Percentiles rank a stretch among this genome's conserved stretches.
Conservation (phyloP, 768 basidiomycete genomes). For the Termitomyces sp. region DNA sequence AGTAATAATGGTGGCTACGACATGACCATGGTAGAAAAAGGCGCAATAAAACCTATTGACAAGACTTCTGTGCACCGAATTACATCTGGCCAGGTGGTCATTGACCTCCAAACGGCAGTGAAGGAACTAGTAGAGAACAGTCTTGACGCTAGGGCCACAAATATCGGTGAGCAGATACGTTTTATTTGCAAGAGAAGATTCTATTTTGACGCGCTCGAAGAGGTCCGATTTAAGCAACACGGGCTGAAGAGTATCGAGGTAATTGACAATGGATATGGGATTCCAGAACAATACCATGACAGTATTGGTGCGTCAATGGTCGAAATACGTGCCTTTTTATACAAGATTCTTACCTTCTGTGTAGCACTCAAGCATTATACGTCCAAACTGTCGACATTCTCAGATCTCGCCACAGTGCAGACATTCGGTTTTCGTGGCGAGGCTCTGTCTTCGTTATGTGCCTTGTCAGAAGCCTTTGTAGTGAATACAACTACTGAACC, state of each 20-base stretch:
- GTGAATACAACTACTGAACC: conserved; percentile 73
- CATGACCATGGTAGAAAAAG: conserved; percentile 1
- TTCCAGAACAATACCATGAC: conserved; percentile 70
- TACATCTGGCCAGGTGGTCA: conserved; percentile 91
- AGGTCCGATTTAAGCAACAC: conserved; percentile 86
- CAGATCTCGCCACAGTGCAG: conserved; percentile 63
- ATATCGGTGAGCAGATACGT: conserved; percentile 54
- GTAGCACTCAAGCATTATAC: conserved; percentile 89
- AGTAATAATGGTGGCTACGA: too few species aligned
- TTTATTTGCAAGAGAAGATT: neutral
- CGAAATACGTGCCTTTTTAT: neutral
- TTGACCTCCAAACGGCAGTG: conserved; percentile 89
- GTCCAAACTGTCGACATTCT: conserved; percentile 78
- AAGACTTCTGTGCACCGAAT: conserved; percentile 76
- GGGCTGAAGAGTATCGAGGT: conserved; percentile 83
- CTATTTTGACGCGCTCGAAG: conserved; percentile 31
- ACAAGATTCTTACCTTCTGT: neutral
- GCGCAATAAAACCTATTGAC: conserved; percentile 60
- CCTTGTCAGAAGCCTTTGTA: conserved; percentile 62
- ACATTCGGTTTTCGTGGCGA: conserved; percentile 97
- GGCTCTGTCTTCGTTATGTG: conserved; percentile 90
- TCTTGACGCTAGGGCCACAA: conserved; percentile 86
- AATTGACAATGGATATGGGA: conserved; percentile 88
- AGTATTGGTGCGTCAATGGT: conserved; percentile 55
- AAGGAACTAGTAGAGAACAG: conserved; percentile 98